phyloP scores from a whole-genome alignment of 345 rosid species.

The Acer negundo region DNA sequence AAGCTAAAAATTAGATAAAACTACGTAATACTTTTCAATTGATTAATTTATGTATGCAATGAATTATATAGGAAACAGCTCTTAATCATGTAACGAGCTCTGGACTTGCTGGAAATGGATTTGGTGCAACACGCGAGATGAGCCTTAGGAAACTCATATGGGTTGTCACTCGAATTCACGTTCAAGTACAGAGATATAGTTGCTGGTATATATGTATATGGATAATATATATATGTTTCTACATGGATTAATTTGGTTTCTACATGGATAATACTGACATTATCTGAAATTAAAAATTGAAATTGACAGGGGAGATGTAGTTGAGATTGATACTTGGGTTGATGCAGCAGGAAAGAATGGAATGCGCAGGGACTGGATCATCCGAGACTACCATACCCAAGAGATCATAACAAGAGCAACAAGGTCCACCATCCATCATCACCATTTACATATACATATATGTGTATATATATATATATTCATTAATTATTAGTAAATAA shows the following conservation, averaged over 20 bases:
- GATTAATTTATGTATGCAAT: not conserved
- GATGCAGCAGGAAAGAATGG: conserved; percentile 66
- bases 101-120: conserved; percentile 66
- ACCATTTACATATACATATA: not conserved
- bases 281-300: not conserved
- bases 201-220: conserved; percentile 37
- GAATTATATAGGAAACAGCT: conserved; percentile 57
- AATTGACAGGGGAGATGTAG: conserved; percentile 61
- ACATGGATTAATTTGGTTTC: not conserved
- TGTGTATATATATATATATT: not conserved
- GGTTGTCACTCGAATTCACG: conserved; percentile 66
- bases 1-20: not conserved
- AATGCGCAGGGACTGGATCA: conserved; percentile 70
- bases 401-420: conserved; percentile 64
- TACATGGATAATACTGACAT: not conserved
- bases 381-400: conserved; percentile 53
- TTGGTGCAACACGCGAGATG: conserved; percentile 73
- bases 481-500: not conserved
- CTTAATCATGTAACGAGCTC: conserved; percentile 59
- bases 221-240: not conserved
- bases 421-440: conserved; percentile 31
- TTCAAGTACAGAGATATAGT: conserved; percentile 59
- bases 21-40: not conserved
- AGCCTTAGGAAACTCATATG: conserved; percentile 55
- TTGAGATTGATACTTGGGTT: conserved; percentile 68